Evolutionary conservation across 495 filamentous ascomycete genomes (phyloP).

Genomic region (Neurospora sp.): DNA sequence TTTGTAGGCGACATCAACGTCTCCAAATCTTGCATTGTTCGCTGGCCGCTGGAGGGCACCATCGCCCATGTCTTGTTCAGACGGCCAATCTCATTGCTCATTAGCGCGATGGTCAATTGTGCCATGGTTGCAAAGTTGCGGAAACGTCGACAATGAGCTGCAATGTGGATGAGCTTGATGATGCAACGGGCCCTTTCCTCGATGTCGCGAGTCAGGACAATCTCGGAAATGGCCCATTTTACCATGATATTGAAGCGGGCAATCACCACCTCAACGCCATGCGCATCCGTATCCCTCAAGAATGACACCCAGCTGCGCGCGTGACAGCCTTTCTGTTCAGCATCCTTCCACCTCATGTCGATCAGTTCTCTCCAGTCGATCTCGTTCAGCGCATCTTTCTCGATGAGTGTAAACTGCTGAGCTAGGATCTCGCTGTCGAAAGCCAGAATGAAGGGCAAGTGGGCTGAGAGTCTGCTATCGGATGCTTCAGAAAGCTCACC

Average conservation of each 20-base stretch:
- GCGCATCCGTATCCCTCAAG: slow-evolving; percentile 67
- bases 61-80: slow-evolving; percentile 74
- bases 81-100: slow-evolving; percentile 69
- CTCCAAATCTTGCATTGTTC: slow-evolving; percentile 73
- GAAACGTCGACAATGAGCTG: slow-evolving; percentile 69
- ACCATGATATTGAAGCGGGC: slow-evolving; percentile 96
- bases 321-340: slow-evolving; percentile 47
- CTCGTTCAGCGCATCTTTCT: slow-evolving; percentile 91
- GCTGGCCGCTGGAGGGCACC: slow-evolving; percentile 58
- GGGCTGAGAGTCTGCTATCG: slow-evolving; percentile 33
- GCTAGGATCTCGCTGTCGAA: slow-evolving; percentile 85
- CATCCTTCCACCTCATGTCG: slow-evolving; percentile 81
- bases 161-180: slow-evolving; percentile 88
- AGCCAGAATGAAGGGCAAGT: slow-evolving; percentile 86
- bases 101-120: slow-evolving; percentile 84
- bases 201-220: slow-evolving; percentile 72
- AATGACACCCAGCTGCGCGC: slow-evolving; percentile 87
- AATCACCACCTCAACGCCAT: slow-evolving; percentile 90
- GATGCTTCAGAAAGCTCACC: neutral
- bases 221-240: slow-evolving; percentile 91
- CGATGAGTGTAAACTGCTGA: slow-evolving; percentile 90
- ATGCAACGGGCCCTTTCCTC: slow-evolving; percentile 78
- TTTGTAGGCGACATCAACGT: slow-evolving; percentile 72
- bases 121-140: slow-evolving; percentile 96
- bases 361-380: slow-evolving; percentile 97